Conservation (phyloP, 2,329 filamentous ascomycete genomes). For the Aspergillus vadensis region DNA sequence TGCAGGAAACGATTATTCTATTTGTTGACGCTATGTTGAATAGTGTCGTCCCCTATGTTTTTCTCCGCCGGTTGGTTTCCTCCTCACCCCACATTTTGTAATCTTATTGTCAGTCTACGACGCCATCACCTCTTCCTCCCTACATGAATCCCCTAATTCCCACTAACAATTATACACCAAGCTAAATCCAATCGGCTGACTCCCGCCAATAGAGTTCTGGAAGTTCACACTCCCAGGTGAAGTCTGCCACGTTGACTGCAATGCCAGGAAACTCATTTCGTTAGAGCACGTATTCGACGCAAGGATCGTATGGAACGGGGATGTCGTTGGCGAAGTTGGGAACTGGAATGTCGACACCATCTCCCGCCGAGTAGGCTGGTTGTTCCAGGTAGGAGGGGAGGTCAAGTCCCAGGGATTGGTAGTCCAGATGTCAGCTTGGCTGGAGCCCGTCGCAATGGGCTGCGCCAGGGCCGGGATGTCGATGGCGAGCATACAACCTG, state of each 20-base stretch:
- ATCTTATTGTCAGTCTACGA: too few species aligned
- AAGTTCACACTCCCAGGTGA: conserved; percentile 17
- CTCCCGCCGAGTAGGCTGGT: neutral
- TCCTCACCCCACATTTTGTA: too few species aligned
- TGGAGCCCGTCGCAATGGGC: conserved; percentile 15
- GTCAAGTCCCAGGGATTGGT: conserved; percentile 11
- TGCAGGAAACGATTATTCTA: too few species aligned
- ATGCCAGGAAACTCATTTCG: conserved; percentile 22
- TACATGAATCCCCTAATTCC: neutral
- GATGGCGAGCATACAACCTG: conserved; percentile 22
- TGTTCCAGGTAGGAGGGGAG: conserved; percentile 15
- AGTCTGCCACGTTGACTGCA: conserved; percentile 20
- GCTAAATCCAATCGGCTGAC: conserved; percentile 16
- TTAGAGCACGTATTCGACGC: conserved; percentile 15
- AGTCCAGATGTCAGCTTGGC: conserved; percentile 20
- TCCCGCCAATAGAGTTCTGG: conserved; percentile 11
- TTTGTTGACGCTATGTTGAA: too few species aligned
- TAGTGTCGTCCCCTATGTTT: too few species aligned
- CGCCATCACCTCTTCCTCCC: too few species aligned
- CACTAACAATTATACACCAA: conserved; percentile 21
- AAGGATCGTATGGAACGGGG: conserved; percentile 3
- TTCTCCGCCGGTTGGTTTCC: too few species aligned
- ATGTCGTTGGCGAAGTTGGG: conserved; percentile 7
- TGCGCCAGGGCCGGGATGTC: conserved; percentile 14
- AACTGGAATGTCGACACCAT: conserved; percentile 18